A percentile compares a stretch with the other conserved stretches of the same genome.
Conservation (phyloP, 2,329 filamentous ascomycete genomes). For the Aspergillus tubingensis region DNA sequence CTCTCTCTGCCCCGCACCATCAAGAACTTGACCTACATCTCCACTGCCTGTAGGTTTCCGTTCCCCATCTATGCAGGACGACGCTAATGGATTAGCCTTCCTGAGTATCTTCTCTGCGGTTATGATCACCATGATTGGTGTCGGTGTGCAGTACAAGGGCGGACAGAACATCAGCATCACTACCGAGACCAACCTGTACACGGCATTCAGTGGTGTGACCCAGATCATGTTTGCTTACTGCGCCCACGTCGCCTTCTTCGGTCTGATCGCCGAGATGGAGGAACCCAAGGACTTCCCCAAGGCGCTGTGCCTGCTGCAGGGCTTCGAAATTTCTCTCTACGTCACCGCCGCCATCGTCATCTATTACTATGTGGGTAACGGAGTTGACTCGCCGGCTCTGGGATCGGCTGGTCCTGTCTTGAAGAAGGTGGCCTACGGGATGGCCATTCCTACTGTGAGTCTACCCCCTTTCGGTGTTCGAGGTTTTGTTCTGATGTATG, state of each 20-base stretch:
- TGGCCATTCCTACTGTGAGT: slow-evolving; percentile 63
- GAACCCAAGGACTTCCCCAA: slow-evolving; percentile 62
- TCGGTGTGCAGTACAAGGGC: slow-evolving; percentile 55
- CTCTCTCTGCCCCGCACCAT: slow-evolving; percentile 64
- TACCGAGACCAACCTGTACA: slow-evolving; percentile 49
- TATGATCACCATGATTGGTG: slow-evolving; percentile 66
- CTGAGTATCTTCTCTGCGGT: slow-evolving; percentile 66
- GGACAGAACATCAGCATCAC: slow-evolving; percentile 39
- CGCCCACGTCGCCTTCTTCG: slow-evolving; percentile 70
- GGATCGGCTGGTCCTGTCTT: slow-evolving; percentile 60
- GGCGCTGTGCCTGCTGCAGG: slow-evolving; percentile 63
- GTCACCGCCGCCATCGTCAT: slow-evolving; percentile 67
- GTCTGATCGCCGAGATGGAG: slow-evolving; percentile 65
- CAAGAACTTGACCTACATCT: slow-evolving; percentile 62
- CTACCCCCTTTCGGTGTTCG: too few relatives aligned
- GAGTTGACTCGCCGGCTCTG: slow-evolving; percentile 66
- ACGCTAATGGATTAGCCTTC: slow-evolving; percentile 50
- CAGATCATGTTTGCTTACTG: slow-evolving; percentile 73
- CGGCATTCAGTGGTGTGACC: slow-evolving; percentile 62
- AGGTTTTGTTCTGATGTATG: not conserved
- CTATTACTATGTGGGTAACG: slow-evolving; percentile 65
- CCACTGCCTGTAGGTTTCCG: slow-evolving; percentile 53
- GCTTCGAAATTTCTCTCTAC: slow-evolving; percentile 62
- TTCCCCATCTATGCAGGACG: not conserved
- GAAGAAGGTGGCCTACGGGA: slow-evolving; percentile 66